These are phyloP conservation scores for Tricholoma saponaceum DNA, from an alignment of 768 basidiomycete species.

Conservation along the genomic window DNA sequence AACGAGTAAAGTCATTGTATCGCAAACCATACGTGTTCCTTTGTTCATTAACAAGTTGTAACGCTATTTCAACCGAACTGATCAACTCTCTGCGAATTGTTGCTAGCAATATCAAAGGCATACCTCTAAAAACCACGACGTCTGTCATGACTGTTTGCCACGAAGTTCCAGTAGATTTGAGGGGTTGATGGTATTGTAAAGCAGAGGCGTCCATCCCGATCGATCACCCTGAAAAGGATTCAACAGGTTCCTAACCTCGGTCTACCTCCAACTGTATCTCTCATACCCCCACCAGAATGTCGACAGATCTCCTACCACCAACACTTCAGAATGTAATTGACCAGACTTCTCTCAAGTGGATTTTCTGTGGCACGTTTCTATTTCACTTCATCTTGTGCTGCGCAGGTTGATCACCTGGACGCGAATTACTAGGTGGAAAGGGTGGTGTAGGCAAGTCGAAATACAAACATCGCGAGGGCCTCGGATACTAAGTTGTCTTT, in stretches of 20 bases:
- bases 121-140: slow-evolving; percentile 35
- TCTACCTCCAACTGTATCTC: not conserved
- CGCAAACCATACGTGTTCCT: slow-evolving; percentile 88
- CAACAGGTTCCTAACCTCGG: not conserved
- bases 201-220: too few species aligned
- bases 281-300: slow-evolving; percentile 31
- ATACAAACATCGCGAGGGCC: not conserved
- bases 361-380: slow-evolving; percentile 83
- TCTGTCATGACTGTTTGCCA: slow-evolving; percentile 25
- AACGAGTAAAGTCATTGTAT: slow-evolving; percentile 84
- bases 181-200: not conserved
- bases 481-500: not conserved
- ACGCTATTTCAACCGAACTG: slow-evolving; percentile 41
- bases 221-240: slow-evolving; percentile 7
- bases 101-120: not conserved
- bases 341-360: slow-evolving; percentile 94
- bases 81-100: not conserved
- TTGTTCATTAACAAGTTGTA: slow-evolving; percentile 84
- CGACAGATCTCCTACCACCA: slow-evolving; percentile 66
- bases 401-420: slow-evolving; percentile 11
- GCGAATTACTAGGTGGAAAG: slow-evolving; percentile 75
- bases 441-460: slow-evolving; percentile 86
- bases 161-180: slow-evolving; percentile 10
- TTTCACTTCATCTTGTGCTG: slow-evolving; percentile 3
- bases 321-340: slow-evolving; percentile 94